Conservation (phyloP, 306 rosid genomes). For the Carpinus viminea region DNA sequence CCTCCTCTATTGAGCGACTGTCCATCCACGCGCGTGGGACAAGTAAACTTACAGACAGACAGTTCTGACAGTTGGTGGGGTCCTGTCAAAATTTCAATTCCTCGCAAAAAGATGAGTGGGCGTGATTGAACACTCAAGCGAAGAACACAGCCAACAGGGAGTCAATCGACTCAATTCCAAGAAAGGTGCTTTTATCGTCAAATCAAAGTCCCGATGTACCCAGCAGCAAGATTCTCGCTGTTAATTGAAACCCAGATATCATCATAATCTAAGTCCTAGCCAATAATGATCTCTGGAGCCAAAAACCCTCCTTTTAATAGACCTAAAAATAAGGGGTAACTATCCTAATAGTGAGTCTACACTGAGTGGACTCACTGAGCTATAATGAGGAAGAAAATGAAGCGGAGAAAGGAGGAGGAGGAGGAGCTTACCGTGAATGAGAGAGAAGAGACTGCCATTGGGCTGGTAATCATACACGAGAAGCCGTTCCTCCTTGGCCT, state of each 20-base stretch:
- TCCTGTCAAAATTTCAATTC: not conserved
- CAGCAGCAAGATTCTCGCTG: constrained; percentile 59
- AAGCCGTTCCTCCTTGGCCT: constrained; percentile 84
- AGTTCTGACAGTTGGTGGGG: not conserved
- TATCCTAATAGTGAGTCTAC: not conserved
- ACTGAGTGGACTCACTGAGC: too few species aligned
- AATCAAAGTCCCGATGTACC: constrained; percentile 31
- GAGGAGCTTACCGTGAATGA: constrained; percentile 64
- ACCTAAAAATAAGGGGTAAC: not conserved
- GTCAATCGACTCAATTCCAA: not conserved
- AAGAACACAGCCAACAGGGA: too few species aligned
- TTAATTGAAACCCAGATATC: constrained; percentile 7
- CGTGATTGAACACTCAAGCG: not conserved
- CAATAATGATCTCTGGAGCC: too few species aligned
- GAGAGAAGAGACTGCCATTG: constrained; percentile 85
- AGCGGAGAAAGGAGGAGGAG: not conserved
- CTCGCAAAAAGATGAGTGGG: not conserved
- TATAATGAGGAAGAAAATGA: too few species aligned
- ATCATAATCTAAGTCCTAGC: constrained; percentile 26
- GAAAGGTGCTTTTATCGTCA: constrained; percentile 20
- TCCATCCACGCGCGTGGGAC: not conserved
- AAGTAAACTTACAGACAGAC: not conserved
- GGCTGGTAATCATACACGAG: constrained; percentile 75
- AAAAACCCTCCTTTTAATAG: not conserved
- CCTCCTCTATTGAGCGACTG: not conserved